These are phyloP conservation scores for Dothistroma septosporum DNA, from an alignment of 2,329 filamentous ascomycete species.

Conservation along the genomic window DNA sequence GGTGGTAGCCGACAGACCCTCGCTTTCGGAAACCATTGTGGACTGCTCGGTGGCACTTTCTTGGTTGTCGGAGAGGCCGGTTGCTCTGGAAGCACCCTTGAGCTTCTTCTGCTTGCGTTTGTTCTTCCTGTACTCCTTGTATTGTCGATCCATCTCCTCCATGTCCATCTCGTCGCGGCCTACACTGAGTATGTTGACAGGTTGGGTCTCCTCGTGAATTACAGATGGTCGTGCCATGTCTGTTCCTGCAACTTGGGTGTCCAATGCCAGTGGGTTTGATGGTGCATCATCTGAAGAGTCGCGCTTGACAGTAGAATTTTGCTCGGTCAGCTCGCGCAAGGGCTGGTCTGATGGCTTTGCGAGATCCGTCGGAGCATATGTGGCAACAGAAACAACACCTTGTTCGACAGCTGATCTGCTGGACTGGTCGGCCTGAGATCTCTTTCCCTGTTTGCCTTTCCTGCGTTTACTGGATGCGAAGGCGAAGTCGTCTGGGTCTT, in stretches of 20 bases:
- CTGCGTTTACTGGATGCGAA: slow-evolving; percentile 40
- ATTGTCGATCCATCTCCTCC: slow-evolving; percentile 35
- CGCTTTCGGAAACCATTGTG: slow-evolving; percentile 18
- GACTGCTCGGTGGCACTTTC: slow-evolving; percentile 20
- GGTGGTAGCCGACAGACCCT: slow-evolving; percentile 9
- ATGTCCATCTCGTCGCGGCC: slow-evolving; percentile 31
- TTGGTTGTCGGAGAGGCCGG: slow-evolving; percentile 16
- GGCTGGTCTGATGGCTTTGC: not conserved
- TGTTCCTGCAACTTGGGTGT: not conserved
- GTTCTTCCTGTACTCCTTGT: slow-evolving; percentile 34
- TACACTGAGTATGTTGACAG: slow-evolving; percentile 10
- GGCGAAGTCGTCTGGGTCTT: slow-evolving; percentile 31
- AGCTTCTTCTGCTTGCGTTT: slow-evolving; percentile 33
- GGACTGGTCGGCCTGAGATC: slow-evolving; percentile 20
- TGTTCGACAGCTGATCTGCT: slow-evolving; percentile 22
- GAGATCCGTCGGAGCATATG: not conserved
- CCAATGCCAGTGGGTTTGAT: not conserved
- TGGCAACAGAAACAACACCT: not conserved
- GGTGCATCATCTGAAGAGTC: not conserved
- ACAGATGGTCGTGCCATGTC: not conserved
- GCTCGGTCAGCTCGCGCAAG: not conserved
- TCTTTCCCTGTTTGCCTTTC: slow-evolving; percentile 47
- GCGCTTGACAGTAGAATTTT: not conserved
- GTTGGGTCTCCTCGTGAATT: not conserved
- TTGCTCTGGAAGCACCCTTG: slow-evolving; percentile 20